Evolutionary conservation across 306 rosid genomes (phyloP), one percentile per base, ranked within the genome.

Genomic region (Delonix regia): DNA sequence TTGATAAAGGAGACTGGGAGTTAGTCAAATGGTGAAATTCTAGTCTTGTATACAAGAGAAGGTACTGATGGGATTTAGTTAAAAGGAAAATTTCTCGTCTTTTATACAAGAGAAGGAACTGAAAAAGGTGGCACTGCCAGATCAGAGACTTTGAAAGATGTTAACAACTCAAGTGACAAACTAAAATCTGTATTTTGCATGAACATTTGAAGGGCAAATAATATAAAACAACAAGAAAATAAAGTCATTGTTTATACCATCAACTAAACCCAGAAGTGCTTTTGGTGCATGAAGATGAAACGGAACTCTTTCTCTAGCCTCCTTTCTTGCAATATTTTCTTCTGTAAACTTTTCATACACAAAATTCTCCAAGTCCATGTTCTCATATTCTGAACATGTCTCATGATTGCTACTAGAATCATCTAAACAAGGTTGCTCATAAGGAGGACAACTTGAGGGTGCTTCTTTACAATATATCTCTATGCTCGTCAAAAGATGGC

Each of bases 341-440:
- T 92, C 97, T 2, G 91, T 86, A 63, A 95, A 98, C 88, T 95
- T 92, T 24, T 89, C 92, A 69, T 86, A 92, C 65, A 91, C 95
- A 77, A 92, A 83, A 82, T 88, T 95, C 85, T 95, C 99, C 77
- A 95, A 80, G 83, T 95, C 99, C 98, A 92, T 95, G 82, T 89
- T 95, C 83, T 91, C 96, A 81, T 92, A 87, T 77, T 89, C 97
- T 47, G 94, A 84, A 68, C 78, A 78, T 41, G 91, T 85, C 88
- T 92, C 99, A 42, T 82, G 83, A 82, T 90, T 90, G 83, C 92
- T 87, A 74, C 92, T 88, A 77, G 92, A 85, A 75, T 72, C 93
- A 73, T 90, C 93, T 73, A 92, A 83, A 61, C 86, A 85, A 12
- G 91, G 86, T 60, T 84, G 87, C 71, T 86, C 97, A 76, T 86